These are phyloP conservation scores for Aspergillus hortae DNA, from an alignment of 2,329 filamentous ascomycete genomes.

Conservation along the genomic window DNA sequence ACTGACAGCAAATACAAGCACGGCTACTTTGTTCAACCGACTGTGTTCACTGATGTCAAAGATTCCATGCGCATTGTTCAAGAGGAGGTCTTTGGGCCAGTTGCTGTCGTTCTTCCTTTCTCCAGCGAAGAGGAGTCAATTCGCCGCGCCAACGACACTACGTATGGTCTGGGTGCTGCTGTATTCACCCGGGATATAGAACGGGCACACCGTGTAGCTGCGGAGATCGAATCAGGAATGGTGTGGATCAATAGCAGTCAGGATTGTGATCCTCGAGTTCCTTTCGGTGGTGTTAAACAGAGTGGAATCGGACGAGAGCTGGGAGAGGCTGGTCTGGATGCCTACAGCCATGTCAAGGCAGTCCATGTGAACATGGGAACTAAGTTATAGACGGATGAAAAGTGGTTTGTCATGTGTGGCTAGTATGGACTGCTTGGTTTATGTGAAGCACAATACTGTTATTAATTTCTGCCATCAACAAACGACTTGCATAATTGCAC, in stretches of 20 bases:
- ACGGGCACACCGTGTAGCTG: slow-evolving; percentile 71
- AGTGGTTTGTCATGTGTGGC: no score
- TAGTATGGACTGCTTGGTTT: no score
- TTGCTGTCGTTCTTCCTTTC: slow-evolving; percentile 71
- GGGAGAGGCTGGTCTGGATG: slow-evolving; percentile 36
- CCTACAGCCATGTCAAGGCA: slow-evolving; percentile 37
- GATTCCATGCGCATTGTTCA: slow-evolving; percentile 67
- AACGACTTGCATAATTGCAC: background rate
- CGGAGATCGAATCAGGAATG: slow-evolving; percentile 62
- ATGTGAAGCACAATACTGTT: no score
- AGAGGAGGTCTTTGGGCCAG: slow-evolving; percentile 79
- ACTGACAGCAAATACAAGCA: slow-evolving; percentile 58
- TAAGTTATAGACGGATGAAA: background rate
- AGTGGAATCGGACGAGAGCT: slow-evolving; percentile 37
- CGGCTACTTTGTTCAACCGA: slow-evolving; percentile 85
- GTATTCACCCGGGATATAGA: slow-evolving; percentile 74
- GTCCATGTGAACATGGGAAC: slow-evolving; percentile 1
- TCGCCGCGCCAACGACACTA: slow-evolving; percentile 65
- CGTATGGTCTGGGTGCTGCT: slow-evolving; percentile 70
- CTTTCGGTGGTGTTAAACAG: slow-evolving; percentile 41
- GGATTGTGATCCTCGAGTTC: slow-evolving; percentile 48
- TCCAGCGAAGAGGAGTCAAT: slow-evolving; percentile 69
- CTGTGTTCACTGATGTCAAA: slow-evolving; percentile 73
- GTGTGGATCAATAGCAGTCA: slow-evolving; percentile 69
- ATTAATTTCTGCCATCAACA: no score